Evolutionary conservation across 2,329 filamentous ascomycete genomes (phyloP).

Genomic region (Colletotrichum lentis): DNA sequence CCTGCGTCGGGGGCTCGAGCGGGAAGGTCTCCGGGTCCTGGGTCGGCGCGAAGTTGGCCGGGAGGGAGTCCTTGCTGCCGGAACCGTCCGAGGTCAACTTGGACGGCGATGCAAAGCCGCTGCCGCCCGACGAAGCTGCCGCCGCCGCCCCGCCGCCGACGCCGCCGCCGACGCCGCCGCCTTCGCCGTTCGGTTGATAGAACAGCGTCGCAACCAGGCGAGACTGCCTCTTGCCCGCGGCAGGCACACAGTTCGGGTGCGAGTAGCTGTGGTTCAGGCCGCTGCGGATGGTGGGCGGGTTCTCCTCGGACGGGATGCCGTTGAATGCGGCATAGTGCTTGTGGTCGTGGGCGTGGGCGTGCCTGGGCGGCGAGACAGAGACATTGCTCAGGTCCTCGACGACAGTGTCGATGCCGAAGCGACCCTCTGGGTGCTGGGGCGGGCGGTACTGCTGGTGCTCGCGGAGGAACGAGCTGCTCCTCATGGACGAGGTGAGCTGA

Average conservation of each 20-base stretch:
- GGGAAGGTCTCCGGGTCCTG: slow-evolving; percentile 66
- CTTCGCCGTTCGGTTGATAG: slow-evolving; percentile 60
- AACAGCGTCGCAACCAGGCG: slow-evolving; percentile 70
- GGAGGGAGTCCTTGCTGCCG: slow-evolving; percentile 53
- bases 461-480: slow-evolving; percentile 68
- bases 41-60: slow-evolving; percentile 67
- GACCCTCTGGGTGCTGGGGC: slow-evolving; percentile 61
- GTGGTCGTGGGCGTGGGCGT: slow-evolving; percentile 17
- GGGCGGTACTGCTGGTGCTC: slow-evolving; percentile 71
- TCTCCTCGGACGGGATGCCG: slow-evolving; percentile 66
- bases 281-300: slow-evolving; percentile 68
- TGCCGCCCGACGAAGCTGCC: slow-evolving; percentile 10
- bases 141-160: not conserved
- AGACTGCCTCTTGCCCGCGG: slow-evolving; percentile 56
- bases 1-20: slow-evolving; percentile 64
- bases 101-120: slow-evolving; percentile 48
- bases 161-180: not conserved
- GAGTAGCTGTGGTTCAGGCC: slow-evolving; percentile 69
- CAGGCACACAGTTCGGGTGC: slow-evolving; percentile 68
- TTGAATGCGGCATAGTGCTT: slow-evolving; percentile 61
- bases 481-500: slow-evolving; percentile 60
- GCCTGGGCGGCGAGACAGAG: slow-evolving; percentile 47
- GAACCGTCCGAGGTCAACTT: slow-evolving; percentile 46
- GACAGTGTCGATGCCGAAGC: slow-evolving; percentile 71
- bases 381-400: slow-evolving; percentile 62